A percentile compares a stretch with the other conserved stretches of the same genome.
Conservation (phyloP, 305 asterid genomes). For the Solanum hybrid region DNA sequence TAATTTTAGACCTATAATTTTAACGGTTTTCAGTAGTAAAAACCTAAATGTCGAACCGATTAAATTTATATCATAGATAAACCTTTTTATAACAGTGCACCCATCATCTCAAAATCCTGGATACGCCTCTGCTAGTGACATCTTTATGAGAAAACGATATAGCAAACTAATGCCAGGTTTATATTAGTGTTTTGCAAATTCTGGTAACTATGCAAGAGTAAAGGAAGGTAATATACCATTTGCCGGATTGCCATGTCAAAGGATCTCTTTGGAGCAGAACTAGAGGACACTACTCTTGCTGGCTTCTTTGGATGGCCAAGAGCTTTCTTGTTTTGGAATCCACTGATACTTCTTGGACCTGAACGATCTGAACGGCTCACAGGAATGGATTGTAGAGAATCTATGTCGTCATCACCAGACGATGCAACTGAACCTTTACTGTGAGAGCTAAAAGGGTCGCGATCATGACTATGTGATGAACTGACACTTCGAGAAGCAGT, state of each 20-base stretch:
- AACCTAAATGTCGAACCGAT: no score
- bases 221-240: slow-evolving; percentile 47
- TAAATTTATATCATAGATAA: no score
- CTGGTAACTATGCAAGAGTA: slow-evolving; percentile 1
- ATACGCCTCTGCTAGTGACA: neutral
- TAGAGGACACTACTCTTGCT: slow-evolving; percentile 41
- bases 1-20: no score
- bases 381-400: slow-evolving; percentile 58
- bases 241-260: slow-evolving; percentile 79
- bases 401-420: slow-evolving; percentile 84
- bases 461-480: slow-evolving; percentile 60
- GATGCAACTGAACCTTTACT: slow-evolving; percentile 89
- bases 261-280: slow-evolving; percentile 91
- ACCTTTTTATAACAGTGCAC: no score
- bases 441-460: slow-evolving; percentile 53
- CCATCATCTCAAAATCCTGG: no score
- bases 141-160: neutral
- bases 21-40: no score
- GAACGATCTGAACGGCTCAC: slow-evolving; percentile 49
- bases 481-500: slow-evolving; percentile 72
- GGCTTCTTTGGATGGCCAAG: slow-evolving; percentile 58
- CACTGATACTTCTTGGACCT: slow-evolving; percentile 38
- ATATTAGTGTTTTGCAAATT: neutral
- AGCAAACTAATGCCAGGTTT: neutral
- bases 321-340: slow-evolving; percentile 40